phyloP scores from a whole-genome alignment of 495 filamentous ascomycete genomes.

The Trichoderma reesei region DNA sequence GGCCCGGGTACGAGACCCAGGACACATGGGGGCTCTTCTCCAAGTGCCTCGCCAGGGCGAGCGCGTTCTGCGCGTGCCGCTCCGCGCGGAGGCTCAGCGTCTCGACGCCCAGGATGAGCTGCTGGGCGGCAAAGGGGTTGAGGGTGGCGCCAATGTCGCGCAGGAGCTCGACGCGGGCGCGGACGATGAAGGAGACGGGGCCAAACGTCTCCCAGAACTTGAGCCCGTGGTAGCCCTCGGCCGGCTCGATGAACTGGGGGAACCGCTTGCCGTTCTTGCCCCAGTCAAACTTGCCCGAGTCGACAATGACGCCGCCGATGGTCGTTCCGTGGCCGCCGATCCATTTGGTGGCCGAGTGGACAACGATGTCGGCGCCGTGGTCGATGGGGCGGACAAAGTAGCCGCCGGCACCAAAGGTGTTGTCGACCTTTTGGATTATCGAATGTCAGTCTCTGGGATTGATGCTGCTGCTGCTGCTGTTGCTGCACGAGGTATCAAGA shows the following conservation, averaged over 20 bases:
- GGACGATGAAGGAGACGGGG: slow-evolving; percentile 69
- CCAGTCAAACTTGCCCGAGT: slow-evolving; percentile 96
- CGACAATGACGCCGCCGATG: slow-evolving; percentile 80
- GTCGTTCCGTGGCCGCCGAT: slow-evolving; percentile 97
- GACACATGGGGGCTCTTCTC: slow-evolving; percentile 71
- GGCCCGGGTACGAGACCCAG: slow-evolving; percentile 92
- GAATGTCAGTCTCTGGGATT: neutral
- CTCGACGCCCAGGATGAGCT: slow-evolving; percentile 83
- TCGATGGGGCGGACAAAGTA: slow-evolving; percentile 86
- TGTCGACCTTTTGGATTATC: slow-evolving; percentile 56
- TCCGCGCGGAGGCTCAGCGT: slow-evolving; percentile 81
- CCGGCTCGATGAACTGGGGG: slow-evolving; percentile 88
- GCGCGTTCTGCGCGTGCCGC: slow-evolving; percentile 76
- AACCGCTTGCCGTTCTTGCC: slow-evolving; percentile 78
- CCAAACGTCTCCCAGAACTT: slow-evolving; percentile 98
- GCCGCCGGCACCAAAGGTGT: slow-evolving; percentile 95
- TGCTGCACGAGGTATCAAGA: neutral
- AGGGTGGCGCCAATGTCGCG: slow-evolving; percentile 76
- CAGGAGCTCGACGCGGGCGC: slow-evolving; percentile 68
- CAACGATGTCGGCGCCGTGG: slow-evolving; percentile 88
- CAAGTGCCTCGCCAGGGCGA: slow-evolving; percentile 75
- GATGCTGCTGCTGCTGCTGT: neutral
- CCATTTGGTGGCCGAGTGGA: slow-evolving; percentile 97
- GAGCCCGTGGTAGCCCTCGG: slow-evolving; percentile 88
- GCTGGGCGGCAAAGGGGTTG: slow-evolving; percentile 94